These are phyloP conservation scores for Neurospora discreta DNA, from an alignment of 495 filamentous ascomycete genomes.

Conservation along the genomic window DNA sequence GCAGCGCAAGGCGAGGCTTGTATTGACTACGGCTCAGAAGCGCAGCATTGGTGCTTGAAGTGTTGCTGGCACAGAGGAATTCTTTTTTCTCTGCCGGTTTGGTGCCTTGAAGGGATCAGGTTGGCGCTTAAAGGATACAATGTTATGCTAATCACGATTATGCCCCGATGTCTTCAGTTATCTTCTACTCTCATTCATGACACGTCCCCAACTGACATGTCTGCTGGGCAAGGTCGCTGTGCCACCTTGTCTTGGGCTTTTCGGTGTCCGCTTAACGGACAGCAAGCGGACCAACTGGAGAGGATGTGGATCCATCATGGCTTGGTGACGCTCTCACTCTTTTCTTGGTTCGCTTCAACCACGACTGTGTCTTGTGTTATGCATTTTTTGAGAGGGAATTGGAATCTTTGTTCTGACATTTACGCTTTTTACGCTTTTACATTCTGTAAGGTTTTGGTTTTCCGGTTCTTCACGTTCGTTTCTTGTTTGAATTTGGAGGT, in stretches of 20 bases:
- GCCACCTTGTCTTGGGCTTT: not conserved
- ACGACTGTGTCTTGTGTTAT: not conserved
- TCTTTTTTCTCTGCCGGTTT: not conserved
- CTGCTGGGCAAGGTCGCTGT: not conserved
- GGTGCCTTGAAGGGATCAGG: not conserved
- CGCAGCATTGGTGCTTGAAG: constrained; percentile 44
- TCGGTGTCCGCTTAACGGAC: not conserved
- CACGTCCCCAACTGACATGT: not conserved
- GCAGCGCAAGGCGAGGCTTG: constrained; percentile 75
- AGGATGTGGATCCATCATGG: not conserved
- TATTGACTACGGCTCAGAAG: constrained; percentile 83
- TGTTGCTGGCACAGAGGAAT: not conserved
- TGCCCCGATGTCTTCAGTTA: constrained; percentile 13
- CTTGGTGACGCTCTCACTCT: not conserved
- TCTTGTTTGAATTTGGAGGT: not conserved
- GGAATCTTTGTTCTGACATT: not conserved
- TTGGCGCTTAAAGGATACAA: constrained; percentile 6
- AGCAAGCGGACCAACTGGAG: not conserved
- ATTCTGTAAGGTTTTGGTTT: not conserved
- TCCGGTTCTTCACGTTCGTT: not conserved
- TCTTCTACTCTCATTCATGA: constrained; percentile 3
- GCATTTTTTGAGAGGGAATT: not conserved
- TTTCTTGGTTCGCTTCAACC: not conserved
- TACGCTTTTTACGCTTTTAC: not conserved
- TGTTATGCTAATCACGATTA: constrained; percentile 29